Evolutionary conservation across 1,284 basidiomycete species (phyloP), one percentile per base, ranked within the genome.

Genomic region (Cutaneotrichosporon dermatis): DNA sequence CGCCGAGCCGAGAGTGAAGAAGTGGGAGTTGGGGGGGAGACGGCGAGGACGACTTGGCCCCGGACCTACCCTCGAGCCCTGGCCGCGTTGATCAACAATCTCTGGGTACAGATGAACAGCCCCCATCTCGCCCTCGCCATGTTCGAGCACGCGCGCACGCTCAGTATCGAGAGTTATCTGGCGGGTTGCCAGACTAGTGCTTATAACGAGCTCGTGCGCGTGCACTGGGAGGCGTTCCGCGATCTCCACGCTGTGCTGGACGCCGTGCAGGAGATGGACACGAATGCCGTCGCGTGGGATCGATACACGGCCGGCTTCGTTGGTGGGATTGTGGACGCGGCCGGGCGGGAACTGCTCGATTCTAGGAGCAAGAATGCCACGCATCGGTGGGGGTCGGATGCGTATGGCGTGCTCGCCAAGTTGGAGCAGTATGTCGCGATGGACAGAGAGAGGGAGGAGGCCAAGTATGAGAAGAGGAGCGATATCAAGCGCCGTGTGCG

Each of bases 151-250:
- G 88, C 89, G 0, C 83, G 85, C 49, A 82, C 83, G 39, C 82
- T 86, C 4, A 89, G 88, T 3, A 82, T 87, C 52, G 81, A 86
- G 6, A 90, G 88, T 4, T 93, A 88, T 72, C 87, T 92, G 33
- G 87, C 88, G 68, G 91, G 90, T 3, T 94, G 92, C 74, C 88
- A 88, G 5, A 88, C 90, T 0, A 82, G 82, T 4, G 88, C 86
- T 1, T 94, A 93, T 77, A 92, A 92, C 74, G 89, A 93, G 75
- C 81, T 92, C 37, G 83, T 94, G 44, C 80, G 83, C 65, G 89
- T 87, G 11, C 84, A 84, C 36, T 94, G 92, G 91, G 77, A 79
- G n/a, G 84, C 82, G 60, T 92, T 92, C 80, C 83, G 83, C 13
- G 89, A 94, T 76, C 77, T 92, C 39, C 82, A 83, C 49, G 88